Conservation (phyloP, 2,329 filamentous ascomycete species). For the Hortaea werneckii region DNA sequence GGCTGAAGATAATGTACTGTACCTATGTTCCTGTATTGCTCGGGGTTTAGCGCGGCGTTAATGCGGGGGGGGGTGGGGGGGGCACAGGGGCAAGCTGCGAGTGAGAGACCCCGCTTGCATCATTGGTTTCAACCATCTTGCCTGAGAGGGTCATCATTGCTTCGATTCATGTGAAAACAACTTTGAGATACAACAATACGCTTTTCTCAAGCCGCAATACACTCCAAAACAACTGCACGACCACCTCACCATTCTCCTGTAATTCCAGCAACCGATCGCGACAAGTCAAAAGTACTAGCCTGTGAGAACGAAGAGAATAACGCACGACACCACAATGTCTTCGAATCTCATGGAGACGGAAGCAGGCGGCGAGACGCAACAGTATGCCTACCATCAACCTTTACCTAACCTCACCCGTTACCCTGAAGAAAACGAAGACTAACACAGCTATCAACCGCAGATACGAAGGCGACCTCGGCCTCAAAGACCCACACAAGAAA, state of each 20-base stretch:
- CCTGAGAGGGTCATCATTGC: too few species aligned
- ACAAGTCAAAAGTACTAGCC: too few species aligned
- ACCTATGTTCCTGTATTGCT: constrained; percentile 5
- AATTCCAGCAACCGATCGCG: too few species aligned
- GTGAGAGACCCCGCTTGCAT: constrained; percentile 6
- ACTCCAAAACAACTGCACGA: too few species aligned
- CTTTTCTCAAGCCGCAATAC: too few species aligned
- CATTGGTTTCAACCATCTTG: constrained; percentile 2
- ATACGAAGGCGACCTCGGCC: constrained; percentile 49
- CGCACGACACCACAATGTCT: constrained; percentile 43
- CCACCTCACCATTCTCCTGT: too few species aligned
- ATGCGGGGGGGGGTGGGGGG: background rate
- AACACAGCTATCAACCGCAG: constrained; percentile 28
- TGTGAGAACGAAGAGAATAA: too few species aligned
- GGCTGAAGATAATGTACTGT: too few species aligned
- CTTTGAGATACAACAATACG: too few species aligned
- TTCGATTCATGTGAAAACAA: too few species aligned
- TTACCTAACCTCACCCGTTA: too few species aligned
- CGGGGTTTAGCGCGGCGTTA: constrained; percentile 23
- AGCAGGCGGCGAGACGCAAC: constrained; percentile 39
- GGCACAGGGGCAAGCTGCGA: background rate
- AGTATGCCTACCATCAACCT: constrained; percentile 33
- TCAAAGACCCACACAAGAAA: constrained; percentile 41
- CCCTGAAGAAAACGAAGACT: too few species aligned
- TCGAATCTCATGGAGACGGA: constrained; percentile 48